Evolutionary conservation across 2,329 filamentous ascomycete species (phyloP).

Genomic region (Fusarium lateritium): DNA sequence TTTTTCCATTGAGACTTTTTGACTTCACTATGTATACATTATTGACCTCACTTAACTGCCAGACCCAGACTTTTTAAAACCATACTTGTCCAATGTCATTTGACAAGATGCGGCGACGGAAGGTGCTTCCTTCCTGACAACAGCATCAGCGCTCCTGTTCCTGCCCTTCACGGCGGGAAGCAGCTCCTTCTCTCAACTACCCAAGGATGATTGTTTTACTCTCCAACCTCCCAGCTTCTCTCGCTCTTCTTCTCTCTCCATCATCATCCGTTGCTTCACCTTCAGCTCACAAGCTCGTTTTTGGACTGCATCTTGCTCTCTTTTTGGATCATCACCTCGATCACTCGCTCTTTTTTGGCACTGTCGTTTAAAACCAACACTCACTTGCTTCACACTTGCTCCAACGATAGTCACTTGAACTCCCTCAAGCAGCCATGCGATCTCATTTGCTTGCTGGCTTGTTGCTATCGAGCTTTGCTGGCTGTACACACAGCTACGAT

Average conservation of each 20-base stretch:
- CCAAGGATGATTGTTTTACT: not conserved
- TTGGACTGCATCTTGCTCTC: constrained; percentile 47
- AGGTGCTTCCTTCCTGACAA: not conserved
- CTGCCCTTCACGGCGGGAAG: not conserved
- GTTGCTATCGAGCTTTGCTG: constrained; percentile 31
- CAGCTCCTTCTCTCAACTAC: constrained; percentile 9
- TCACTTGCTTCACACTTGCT: constrained; percentile 20
- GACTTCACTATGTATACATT: not conserved
- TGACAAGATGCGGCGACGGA: not conserved
- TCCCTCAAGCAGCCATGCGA: constrained; percentile 43
- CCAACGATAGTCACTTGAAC: constrained; percentile 31
- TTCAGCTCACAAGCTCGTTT: constrained; percentile 45
- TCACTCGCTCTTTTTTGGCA: constrained; percentile 49
- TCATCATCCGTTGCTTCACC: constrained; percentile 41
- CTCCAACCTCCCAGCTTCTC: not conserved
- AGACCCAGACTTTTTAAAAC: not conserved
- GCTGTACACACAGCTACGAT: constrained; percentile 2
- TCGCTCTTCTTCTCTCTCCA: constrained; percentile 16
- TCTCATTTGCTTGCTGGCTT: constrained; percentile 17
- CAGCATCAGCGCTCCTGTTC: not conserved
- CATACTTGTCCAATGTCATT: too few species aligned
- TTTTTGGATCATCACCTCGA: constrained; percentile 52
- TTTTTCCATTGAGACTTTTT: not conserved
- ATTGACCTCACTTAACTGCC: not conserved
- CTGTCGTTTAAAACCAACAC: constrained; percentile 52